A percentile compares a stretch with the other conserved stretches of the same genome.
Evolutionary conservation across 495 filamentous ascomycete species (phyloP).

Genomic region (Saxispiralis lemnorum): DNA sequence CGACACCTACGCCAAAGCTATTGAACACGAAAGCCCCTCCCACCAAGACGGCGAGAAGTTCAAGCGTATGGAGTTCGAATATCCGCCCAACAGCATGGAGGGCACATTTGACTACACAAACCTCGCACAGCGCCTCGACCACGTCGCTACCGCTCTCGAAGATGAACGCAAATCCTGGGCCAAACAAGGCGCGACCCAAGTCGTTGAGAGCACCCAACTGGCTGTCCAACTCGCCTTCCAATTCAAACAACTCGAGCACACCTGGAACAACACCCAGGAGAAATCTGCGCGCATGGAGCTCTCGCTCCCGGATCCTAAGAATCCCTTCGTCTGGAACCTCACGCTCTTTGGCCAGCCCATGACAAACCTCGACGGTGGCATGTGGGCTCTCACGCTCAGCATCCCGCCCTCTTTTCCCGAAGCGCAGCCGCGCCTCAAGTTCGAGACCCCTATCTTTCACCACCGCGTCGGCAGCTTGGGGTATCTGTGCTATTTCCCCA

Average conservation of each 20-base stretch:
- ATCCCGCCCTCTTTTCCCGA: slow-evolving; percentile 82
- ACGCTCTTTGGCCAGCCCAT: slow-evolving; percentile 84
- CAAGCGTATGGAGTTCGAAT: slow-evolving; percentile 70
- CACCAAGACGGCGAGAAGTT: slow-evolving; percentile 29
- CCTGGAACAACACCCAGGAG: slow-evolving; percentile 45
- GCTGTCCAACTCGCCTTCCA: slow-evolving; percentile 68
- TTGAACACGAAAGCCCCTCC: slow-evolving; percentile 41
- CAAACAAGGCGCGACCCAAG: slow-evolving; percentile 42
- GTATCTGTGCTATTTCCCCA: slow-evolving; percentile 66
- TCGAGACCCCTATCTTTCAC: slow-evolving; percentile 72
- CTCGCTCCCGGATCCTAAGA: slow-evolving; percentile 46
- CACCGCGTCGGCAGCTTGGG: slow-evolving; percentile 67
- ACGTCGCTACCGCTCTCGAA: slow-evolving; percentile 49
- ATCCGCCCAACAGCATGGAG: slow-evolving; percentile 60
- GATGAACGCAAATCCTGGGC: slow-evolving; percentile 58
- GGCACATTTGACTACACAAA: slow-evolving; percentile 72
- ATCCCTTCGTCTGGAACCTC: slow-evolving; percentile 47
- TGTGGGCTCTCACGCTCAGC: slow-evolving; percentile 62
- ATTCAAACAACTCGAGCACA: slow-evolving; percentile 45
- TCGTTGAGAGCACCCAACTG: slow-evolving; percentile 50
- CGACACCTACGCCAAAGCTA: slow-evolving; percentile 58
- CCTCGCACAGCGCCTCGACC: slow-evolving; percentile 47
- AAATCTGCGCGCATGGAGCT: slow-evolving; percentile 35
- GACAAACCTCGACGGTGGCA: slow-evolving; percentile 82
- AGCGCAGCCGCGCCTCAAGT: slow-evolving; percentile 72